Percentiles rank a stretch among this genome's conserved stretches.
These are phyloP conservation scores for Apostasia shenzhenica DNA, from an alignment of 106 monocot species.

Conservation along the genomic window DNA sequence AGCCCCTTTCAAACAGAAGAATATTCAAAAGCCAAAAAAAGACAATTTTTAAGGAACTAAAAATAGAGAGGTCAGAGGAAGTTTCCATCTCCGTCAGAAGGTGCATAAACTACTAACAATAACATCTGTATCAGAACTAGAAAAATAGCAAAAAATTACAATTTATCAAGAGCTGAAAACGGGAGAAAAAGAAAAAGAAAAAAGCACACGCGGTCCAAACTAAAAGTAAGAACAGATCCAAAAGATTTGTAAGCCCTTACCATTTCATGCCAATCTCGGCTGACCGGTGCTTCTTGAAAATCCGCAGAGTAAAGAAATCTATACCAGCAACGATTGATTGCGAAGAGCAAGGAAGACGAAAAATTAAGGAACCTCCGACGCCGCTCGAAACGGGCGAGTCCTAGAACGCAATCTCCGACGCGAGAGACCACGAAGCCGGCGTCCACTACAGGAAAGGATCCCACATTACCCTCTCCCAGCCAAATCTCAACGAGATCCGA, in stretches of 20 bases:
- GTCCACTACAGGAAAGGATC: slow-evolving; percentile 1
- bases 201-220: background rate
- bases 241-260: background rate
- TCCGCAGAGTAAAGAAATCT: background rate
- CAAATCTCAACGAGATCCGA: slow-evolving; percentile 6
- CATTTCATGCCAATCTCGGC: slow-evolving; percentile 5
- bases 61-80: background rate
- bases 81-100: background rate
- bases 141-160: background rate
- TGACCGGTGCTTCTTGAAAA: background rate
- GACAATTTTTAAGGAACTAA: background rate
- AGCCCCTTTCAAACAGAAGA: background rate
- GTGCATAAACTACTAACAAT: background rate
- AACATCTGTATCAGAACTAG: no score
- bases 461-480: slow-evolving; percentile 4
- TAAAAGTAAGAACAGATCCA: background rate
- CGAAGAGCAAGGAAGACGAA: background rate
- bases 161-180: background rate
- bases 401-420: background rate
- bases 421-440: background rate
- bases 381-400: background rate
- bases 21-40: background rate
- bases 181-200: background rate
- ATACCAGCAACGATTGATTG: background rate
- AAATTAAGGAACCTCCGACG: background rate